Evolutionary conservation across 192 early-diverging fungal species (phyloP), one percentile per base, ranked within the genome.

Genomic region (Oehlia diaphana): DNA sequence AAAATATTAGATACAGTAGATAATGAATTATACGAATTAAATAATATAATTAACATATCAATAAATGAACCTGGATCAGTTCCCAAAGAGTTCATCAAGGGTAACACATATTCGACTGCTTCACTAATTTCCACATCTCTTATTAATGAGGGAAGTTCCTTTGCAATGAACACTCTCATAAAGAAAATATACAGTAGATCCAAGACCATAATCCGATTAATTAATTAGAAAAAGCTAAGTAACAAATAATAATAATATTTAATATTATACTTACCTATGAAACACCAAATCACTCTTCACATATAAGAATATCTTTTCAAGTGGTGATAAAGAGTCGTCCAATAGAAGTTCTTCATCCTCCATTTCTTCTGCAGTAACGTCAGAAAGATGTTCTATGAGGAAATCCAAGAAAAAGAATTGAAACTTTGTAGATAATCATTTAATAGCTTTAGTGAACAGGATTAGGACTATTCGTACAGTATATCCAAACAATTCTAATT

Each of bases 111-210:
- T 71, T 83, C 73, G 10, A 87, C 79, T 16, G 86, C 86, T 31
- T 87, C 86, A 42, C 69, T 42, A 42, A 83, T 47, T 19, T 76
- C 68, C 14, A 85, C 78, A 39, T 85, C 82, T 72, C 80, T 65
- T 26, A 87, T 33, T n/a, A 68, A 61, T 28, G 62, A 74, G 31
- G 86, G 73, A 39, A 87, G 42, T 80, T 87, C 86, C 62, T 78
- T 84, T 26, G 86, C 80, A 53, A 83, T 83, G 19, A 81, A 79
- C 47, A 84, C 66, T 82, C 86, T 87, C 78, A 71, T 77, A n/a
- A 76, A 76, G 33, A 74, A 70, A 61, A 74, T n/a, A 71, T 35
- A 72, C 26, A 71, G 4, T 39, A 73, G 31, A 63, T 74, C 19
- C 21, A 4, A 70, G 19, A 31, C 5, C 6, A 28, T 33, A 14